Base-by-base conservation (phyloP, 768 basidiomycete genomes). In the Russula lepida region DNA sequence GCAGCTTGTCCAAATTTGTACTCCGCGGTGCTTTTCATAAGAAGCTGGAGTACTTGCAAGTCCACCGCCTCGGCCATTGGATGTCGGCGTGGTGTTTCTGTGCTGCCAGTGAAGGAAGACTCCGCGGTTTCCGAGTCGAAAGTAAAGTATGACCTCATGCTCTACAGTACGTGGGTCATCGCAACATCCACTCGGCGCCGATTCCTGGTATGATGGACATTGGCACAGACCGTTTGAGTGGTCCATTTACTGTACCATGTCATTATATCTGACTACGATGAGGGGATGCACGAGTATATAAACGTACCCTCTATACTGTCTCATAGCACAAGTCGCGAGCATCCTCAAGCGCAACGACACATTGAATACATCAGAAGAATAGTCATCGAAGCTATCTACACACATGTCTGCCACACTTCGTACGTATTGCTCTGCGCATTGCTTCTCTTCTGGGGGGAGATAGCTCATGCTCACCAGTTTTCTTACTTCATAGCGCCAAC, bases 401-500 rank as follows among this genome's bases (percentile, higher is more conserved):
- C 44, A 28, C 21, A 62, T 62, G 61, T 11, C 56, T 27, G 4
- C n/a, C 35, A 21, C 12, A 23, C 48, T 56, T 23, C 28, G 61
- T 62, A 53, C 50, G 61, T 53, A 23, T 48, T 32, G n/a, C 27
- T 44, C 41, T 43, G 43, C 37, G 6, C 9, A 25, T 28, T 48
- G 30, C n/a, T 13, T 13, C n/a, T 25, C 28, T 13, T 23, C 27
- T n/a, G n/a, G n/a, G n/a, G 6, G 4, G 6, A 39, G 27, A 32
- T 13, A 5, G n/a, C 43, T 21, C 27, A 17, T 56, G n/a, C 49
- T 61, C 41, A 56, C 33, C 23, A 12, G 32, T n/a, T 13, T 12
- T 50, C 47, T 9, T 37, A 12, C n/a, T 41, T 37, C 8, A 17
- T 27, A 60, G 62, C 59, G n/a, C 53, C 59, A 8, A 62, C 56